Conservation (phyloP, 768 basidiomycete genomes). For the Fomitopsis serialis region DNA sequence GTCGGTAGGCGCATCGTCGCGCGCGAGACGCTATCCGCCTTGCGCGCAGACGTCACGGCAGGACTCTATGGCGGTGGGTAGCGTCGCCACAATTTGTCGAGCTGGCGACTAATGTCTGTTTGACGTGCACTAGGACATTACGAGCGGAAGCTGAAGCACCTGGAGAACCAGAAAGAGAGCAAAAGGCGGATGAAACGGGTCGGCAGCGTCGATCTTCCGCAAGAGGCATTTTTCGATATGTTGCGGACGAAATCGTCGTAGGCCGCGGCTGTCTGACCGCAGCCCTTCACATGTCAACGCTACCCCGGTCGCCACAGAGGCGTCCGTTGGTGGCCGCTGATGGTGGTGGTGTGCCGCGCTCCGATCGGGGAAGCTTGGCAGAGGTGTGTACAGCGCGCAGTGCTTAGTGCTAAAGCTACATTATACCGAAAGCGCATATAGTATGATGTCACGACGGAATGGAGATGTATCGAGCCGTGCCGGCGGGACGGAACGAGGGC, state of each 20-base stretch:
- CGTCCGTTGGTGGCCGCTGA: no score
- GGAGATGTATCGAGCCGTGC: no score
- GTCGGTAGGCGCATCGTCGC: slow-evolving; percentile 86
- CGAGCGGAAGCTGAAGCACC: slow-evolving; percentile 87
- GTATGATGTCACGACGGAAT: no score
- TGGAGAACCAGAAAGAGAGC: slow-evolving; percentile 89
- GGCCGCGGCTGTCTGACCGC: neutral
- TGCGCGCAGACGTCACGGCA: slow-evolving; percentile 90
- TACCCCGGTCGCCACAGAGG: no score
- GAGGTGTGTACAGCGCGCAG: no score
- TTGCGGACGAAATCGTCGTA: slow-evolving; percentile 48
- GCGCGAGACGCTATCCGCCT: slow-evolving; percentile 79
- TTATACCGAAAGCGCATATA: no score
- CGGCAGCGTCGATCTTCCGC: slow-evolving; percentile 85
- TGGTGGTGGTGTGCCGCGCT: no score
- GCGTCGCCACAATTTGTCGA: neutral
- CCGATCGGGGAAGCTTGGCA: no score
- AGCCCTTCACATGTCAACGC: no score
- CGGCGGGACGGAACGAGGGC: no score
- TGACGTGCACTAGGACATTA: slow-evolving; percentile 56
- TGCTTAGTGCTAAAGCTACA: no score
- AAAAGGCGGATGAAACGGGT: slow-evolving; percentile 87
- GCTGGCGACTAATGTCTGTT: neutral
- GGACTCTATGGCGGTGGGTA: slow-evolving; percentile 81
- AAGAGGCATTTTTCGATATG: slow-evolving; percentile 94